A percentile compares a stretch with the other conserved stretches of the same genome.
phyloP scores from a whole-genome alignment of 768 basidiomycete genomes.

The Ramaria rubella region DNA sequence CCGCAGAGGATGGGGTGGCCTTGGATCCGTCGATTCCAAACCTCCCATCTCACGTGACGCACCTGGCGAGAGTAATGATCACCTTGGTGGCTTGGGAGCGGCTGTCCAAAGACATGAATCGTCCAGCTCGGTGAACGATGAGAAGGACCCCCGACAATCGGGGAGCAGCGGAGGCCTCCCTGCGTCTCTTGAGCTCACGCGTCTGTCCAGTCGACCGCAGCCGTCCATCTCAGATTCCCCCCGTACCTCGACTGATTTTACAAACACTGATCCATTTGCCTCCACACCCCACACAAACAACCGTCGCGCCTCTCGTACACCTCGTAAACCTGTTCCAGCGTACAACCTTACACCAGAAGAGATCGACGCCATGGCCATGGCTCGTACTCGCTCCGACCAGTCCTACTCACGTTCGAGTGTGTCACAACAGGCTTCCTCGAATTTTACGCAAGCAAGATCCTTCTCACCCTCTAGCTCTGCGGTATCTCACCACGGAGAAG shows the following conservation, averaged over 20 bases:
- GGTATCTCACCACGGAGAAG: not conserved
- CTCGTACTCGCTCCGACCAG: not conserved
- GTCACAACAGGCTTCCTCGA: not conserved
- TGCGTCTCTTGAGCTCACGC: conserved; percentile 18
- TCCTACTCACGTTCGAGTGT: not conserved
- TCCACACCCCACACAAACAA: not conserved
- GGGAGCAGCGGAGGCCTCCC: conserved; percentile 23
- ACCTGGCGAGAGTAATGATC: not conserved
- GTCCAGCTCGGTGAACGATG: not conserved
- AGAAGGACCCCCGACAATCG: not conserved
- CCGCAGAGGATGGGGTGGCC: conserved; percentile 18
- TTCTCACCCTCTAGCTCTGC: too few relatives aligned
- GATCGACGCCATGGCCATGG: not conserved
- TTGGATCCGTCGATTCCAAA: conserved; percentile 15
- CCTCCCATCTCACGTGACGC: conserved; percentile 14
- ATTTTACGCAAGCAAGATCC: not conserved
- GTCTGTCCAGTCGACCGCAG: conserved; percentile 12
- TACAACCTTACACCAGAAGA: conserved; percentile 31
- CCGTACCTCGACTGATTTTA: not conserved
- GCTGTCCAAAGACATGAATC: not conserved
- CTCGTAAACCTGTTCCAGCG: conserved; percentile 53
- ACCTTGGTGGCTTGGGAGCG: not conserved
- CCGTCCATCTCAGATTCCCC: not conserved
- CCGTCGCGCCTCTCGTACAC: conserved; percentile 22
- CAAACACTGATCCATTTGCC: not conserved